phyloP scores from a whole-genome alignment of 164 flowering plant genomes.

The Amborella trichopoda region DNA sequence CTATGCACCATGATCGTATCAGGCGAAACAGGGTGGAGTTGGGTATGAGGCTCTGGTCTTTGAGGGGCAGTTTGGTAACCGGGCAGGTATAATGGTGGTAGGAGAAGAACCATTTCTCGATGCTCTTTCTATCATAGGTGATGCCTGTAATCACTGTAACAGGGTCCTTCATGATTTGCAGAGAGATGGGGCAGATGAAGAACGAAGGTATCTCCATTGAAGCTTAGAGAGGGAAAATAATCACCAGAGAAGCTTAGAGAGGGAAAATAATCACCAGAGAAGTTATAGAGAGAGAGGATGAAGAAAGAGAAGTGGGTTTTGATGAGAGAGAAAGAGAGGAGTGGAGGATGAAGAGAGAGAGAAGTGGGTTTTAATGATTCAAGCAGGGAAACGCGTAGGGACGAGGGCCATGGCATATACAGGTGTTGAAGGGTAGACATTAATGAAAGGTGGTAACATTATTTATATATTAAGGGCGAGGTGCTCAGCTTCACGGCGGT shows the following conservation, averaged over 20 bases:
- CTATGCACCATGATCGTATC: constrained; percentile 54
- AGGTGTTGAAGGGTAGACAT: too few species aligned
- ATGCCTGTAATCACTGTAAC: constrained; percentile 51
- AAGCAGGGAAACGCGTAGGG: too few species aligned
- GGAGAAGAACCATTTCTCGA: constrained; percentile 40
- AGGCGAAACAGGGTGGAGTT: constrained; percentile 63
- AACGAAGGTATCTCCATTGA: constrained; percentile 47
- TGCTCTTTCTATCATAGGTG: constrained; percentile 61
- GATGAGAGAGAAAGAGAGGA: too few species aligned
- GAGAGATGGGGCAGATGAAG: constrained; percentile 62
- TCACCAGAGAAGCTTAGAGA: too few species aligned
- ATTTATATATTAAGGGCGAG: too few species aligned
- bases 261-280: constrained; percentile 23
- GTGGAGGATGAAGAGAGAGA: too few species aligned
- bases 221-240: too few species aligned
- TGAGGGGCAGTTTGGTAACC: constrained; percentile 41
- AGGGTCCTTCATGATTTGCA: constrained; percentile 70
- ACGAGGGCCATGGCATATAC: too few species aligned
- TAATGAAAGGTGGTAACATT: too few species aligned
- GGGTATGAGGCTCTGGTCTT: constrained; percentile 35
- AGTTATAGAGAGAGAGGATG: not conserved
- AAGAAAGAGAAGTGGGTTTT: not conserved
- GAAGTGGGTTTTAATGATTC: too few species aligned
- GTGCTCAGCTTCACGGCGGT: too few species aligned
- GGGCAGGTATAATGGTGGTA: constrained; percentile 34